These are phyloP conservation scores for Pleurostoma richardsiae DNA, from an alignment of 2,329 filamentous ascomycete genomes.

Conservation along the genomic window DNA sequence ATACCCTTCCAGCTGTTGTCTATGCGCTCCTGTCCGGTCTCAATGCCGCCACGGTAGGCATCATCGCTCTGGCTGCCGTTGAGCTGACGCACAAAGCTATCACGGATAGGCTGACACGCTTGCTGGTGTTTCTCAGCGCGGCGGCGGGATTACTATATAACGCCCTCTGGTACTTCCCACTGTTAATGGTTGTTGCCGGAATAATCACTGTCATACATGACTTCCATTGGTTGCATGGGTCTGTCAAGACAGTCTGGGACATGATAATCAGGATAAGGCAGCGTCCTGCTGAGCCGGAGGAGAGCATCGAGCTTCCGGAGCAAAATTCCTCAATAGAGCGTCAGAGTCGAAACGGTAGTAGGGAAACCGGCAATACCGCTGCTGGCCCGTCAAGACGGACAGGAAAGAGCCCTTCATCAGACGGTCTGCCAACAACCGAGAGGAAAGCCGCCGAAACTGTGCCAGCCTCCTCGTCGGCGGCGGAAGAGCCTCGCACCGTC, in stretches of 20 bases:
- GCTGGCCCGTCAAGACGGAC: background rate
- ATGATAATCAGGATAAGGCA: background rate
- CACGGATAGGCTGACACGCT: slow-evolving; percentile 56
- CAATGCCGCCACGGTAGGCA: slow-evolving; percentile 67
- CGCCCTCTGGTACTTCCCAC: slow-evolving; percentile 70
- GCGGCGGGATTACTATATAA: slow-evolving; percentile 66
- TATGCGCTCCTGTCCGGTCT: slow-evolving; percentile 69
- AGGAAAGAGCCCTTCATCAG: background rate
- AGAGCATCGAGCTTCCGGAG: background rate
- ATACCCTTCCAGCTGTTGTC: slow-evolving; percentile 53
- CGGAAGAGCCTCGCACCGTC: slow-evolving; percentile 13
- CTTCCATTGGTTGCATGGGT: slow-evolving; percentile 40
- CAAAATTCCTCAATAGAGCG: background rate
- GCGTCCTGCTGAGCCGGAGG: slow-evolving; percentile 1
- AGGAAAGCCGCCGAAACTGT: background rate
- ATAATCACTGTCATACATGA: slow-evolving; percentile 51
- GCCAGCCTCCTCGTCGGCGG: slow-evolving; percentile 10
- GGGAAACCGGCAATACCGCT: background rate
- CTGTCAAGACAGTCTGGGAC: slow-evolving; percentile 13
- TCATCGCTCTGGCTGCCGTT: slow-evolving; percentile 66
- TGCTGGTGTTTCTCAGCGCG: slow-evolving; percentile 59
- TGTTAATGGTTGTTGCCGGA: slow-evolving; percentile 55
- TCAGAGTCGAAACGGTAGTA: background rate
- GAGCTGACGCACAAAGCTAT: slow-evolving; percentile 64
- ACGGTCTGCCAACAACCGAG: background rate